Evolutionary conservation across 305 asterid genomes (phyloP).

Genomic region (Stenogyne calaminthoides): DNA sequence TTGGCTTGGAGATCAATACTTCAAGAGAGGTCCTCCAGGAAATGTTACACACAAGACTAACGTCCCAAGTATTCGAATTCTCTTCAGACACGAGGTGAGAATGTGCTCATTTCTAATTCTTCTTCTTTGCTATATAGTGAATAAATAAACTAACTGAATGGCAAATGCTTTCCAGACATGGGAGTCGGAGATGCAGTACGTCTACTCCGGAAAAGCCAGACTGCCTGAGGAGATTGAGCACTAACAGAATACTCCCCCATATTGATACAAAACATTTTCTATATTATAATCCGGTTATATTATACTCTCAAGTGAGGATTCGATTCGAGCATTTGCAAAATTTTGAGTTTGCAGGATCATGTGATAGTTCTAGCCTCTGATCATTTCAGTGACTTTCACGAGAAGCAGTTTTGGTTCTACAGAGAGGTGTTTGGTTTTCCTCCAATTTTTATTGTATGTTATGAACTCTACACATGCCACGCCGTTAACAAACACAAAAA

Average conservation of each 20-base stretch:
- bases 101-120: conserved; percentile 9
- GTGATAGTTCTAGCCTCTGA: not conserved
- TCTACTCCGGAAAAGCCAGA: conserved; percentile 65
- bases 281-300: not conserved
- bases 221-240: conserved; percentile 71
- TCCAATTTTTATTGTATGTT: not conserved
- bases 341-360: conserved; percentile 4
- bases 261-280: not conserved
- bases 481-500: not conserved
- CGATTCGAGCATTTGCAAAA: not conserved
- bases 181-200: conserved; percentile 83
- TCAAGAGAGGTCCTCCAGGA: conserved; percentile 69
- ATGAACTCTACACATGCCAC: conserved; percentile 11
- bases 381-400: not conserved
- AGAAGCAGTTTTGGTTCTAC: conserved; percentile 22
- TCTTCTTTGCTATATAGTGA: conserved; percentile 1
- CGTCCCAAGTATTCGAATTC: conserved; percentile 71
- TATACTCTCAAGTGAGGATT: not conserved
- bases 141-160: conserved; percentile 11
- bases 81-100: conserved; percentile 79
- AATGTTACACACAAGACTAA: conserved; percentile 88
- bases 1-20: conserved; percentile 81
- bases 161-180: conserved; percentile 61
- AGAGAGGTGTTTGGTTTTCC: conserved; percentile 18
- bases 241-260: conserved; percentile 23